phyloP scores from a whole-genome alignment of 352 stramenopile species.

The Blastocystis sp. region DNA sequence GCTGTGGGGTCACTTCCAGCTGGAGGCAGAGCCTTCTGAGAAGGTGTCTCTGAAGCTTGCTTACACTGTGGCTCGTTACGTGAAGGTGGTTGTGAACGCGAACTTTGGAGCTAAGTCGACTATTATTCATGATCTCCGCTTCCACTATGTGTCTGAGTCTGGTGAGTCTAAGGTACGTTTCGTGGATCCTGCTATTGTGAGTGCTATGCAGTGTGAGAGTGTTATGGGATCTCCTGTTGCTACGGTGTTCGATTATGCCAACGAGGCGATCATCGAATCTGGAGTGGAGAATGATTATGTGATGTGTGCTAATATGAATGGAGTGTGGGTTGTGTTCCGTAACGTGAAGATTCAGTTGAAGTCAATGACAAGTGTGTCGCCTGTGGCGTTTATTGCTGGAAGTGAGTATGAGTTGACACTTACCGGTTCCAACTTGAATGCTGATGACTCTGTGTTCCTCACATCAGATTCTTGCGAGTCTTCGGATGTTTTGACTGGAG shows the following conservation, averaged over 20 bases:
- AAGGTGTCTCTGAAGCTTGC: neutral
- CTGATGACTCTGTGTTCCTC: slow-evolving; percentile 8
- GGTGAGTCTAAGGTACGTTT: slow-evolving; percentile 20
- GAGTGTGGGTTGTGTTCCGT: slow-evolving; percentile 35
- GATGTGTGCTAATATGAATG: slow-evolving; percentile 31
- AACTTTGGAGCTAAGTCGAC: slow-evolving; percentile 50
- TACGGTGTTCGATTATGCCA: slow-evolving; percentile 20
- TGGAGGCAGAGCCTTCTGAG: neutral
- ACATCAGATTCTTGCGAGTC: slow-evolving; percentile 19
- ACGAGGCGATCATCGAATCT: slow-evolving; percentile 41
- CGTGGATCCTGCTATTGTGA: slow-evolving; percentile 31
- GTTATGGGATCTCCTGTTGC: neutral
- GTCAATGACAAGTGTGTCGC: neutral
- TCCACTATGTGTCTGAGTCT: slow-evolving; percentile 25
- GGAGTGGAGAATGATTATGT: slow-evolving; percentile 3
- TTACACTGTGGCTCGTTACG: slow-evolving; percentile 28
- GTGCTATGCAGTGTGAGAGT: slow-evolving; percentile 17
- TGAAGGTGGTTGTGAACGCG: slow-evolving; percentile 59
- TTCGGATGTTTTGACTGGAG: neutral
- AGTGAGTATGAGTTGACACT: slow-evolving; percentile 43
- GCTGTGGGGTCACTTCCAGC: slow-evolving; percentile 1
- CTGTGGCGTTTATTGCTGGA: slow-evolving; percentile 32
- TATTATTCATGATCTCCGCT: slow-evolving; percentile 1
- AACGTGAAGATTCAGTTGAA: neutral
- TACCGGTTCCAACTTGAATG: neutral